Conservation (phyloP, 2,329 filamentous ascomycete genomes). For the Rhynchosporium secalis region DNA sequence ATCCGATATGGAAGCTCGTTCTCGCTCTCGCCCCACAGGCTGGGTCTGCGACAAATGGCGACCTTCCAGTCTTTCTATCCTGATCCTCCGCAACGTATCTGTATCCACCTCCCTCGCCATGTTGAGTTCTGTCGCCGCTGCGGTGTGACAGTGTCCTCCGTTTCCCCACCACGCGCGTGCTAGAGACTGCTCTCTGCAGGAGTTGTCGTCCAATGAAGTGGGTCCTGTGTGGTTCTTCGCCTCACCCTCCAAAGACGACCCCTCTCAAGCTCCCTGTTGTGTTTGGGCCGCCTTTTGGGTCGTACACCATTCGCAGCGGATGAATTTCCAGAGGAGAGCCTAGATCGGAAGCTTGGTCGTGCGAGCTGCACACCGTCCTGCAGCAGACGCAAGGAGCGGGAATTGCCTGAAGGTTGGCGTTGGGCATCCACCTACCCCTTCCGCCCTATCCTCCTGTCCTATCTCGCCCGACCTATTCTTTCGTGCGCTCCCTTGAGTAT, state of each 20-base stretch:
- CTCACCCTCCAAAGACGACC: conserved; percentile 25
- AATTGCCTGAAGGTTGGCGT: conserved; percentile 6
- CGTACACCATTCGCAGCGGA: conserved; percentile 20
- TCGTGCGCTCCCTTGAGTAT: neutral
- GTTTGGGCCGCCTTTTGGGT: neutral
- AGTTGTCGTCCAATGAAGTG: conserved; percentile 28
- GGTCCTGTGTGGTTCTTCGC: conserved; percentile 29
- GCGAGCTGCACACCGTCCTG: neutral
- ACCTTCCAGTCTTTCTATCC: conserved; percentile 36
- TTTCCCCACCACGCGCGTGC: conserved; percentile 29
- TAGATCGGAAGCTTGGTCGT: neutral
- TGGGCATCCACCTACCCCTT: neutral
- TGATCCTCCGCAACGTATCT: conserved; percentile 31
- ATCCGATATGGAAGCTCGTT: conserved; percentile 13
- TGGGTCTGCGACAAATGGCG: conserved; percentile 2
- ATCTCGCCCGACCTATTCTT: no score
- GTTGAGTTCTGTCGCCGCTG: neutral
- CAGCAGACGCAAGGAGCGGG: conserved; percentile 14
- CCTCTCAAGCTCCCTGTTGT: conserved; percentile 1
- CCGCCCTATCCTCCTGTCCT: neutral
- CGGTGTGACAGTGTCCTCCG: conserved; percentile 22
- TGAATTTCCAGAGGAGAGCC: conserved; percentile 26
- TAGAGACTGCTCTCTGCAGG: conserved; percentile 13
- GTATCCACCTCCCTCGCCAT: conserved; percentile 23
- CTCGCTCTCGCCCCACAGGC: conserved; percentile 7